Percentiles rank a stretch among this genome's conserved stretches.
Evolutionary conservation across 1,284 basidiomycete genomes (phyloP).

Genomic region (Irpex sp.): DNA sequence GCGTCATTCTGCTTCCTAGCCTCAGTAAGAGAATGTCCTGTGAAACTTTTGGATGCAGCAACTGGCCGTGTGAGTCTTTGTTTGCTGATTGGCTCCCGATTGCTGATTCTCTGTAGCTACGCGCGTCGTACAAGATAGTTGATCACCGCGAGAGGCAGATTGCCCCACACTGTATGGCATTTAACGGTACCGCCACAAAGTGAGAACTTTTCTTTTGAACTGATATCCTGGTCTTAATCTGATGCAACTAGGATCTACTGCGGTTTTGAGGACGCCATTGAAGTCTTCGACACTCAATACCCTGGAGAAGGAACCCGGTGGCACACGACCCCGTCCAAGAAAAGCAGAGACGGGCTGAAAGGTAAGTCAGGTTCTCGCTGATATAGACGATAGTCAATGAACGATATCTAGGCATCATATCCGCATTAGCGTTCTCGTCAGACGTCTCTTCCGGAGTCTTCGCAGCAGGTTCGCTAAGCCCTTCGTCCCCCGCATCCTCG

Average conservation of each 20-base stretch:
- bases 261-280: conserved; percentile 86
- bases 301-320: conserved; percentile 76
- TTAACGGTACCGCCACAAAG: conserved; percentile 69
- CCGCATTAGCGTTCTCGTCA: conserved; percentile 74
- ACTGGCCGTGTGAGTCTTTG: conserved; percentile 63
- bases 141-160: conserved; percentile 88
- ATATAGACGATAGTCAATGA: conserved; percentile 5
- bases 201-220: conserved; percentile 29
- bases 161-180: conserved; percentile 79
- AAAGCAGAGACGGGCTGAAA: conserved; percentile 82
- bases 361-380: conserved; percentile 39
- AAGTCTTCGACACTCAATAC: conserved; percentile 76
- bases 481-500: conserved; percentile 44
- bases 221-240: background rate
- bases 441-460: conserved; percentile 55
- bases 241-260: conserved; percentile 73
- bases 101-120: conserved; percentile 44
- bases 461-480: conserved; percentile 67
- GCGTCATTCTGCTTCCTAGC: conserved; percentile 78
- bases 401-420: conserved; percentile 67
- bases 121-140: conserved; percentile 89
- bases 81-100: background rate
- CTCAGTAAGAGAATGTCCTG: conserved; percentile 77
- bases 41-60: conserved; percentile 75
- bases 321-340: conserved; percentile 72